These are phyloP conservation scores for Neonectria faginata DNA, from an alignment of 2,329 filamentous ascomycete genomes.

Conservation along the genomic window DNA sequence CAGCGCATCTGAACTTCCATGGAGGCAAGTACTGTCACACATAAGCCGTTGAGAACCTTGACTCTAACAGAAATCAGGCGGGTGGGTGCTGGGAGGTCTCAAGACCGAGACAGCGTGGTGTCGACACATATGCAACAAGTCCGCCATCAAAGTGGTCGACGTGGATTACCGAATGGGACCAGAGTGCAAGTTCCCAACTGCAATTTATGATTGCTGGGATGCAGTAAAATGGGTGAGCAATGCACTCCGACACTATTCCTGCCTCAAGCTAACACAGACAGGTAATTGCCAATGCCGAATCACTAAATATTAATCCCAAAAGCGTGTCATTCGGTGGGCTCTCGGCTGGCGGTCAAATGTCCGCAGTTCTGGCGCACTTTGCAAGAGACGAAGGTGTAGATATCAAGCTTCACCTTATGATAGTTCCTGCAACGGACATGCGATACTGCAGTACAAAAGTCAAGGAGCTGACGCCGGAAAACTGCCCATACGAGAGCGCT, in stretches of 20 bases:
- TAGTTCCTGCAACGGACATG: slow-evolving; percentile 50
- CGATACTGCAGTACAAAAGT: slow-evolving; percentile 43
- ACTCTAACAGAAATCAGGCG: slow-evolving; percentile 27
- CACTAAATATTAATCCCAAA: slow-evolving; percentile 32
- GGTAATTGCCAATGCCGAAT: slow-evolving; percentile 23
- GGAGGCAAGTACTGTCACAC: slow-evolving; percentile 33
- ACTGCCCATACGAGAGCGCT: slow-evolving; percentile 45
- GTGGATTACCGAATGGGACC: slow-evolving; percentile 47
- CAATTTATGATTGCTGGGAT: slow-evolving; percentile 45
- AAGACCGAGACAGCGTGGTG: slow-evolving; percentile 46
- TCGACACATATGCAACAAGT: slow-evolving; percentile 43
- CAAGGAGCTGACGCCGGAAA: slow-evolving; percentile 23
- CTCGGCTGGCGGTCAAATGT: slow-evolving; percentile 44
- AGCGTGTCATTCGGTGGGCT: slow-evolving; percentile 43
- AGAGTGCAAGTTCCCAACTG: slow-evolving; percentile 41
- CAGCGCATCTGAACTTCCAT: slow-evolving; percentile 45
- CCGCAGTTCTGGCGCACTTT: slow-evolving; percentile 50
- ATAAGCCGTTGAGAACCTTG: too few relatives aligned
- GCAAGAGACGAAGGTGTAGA: slow-evolving; percentile 47
- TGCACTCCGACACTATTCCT: not conserved
- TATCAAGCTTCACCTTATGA: slow-evolving; percentile 48
- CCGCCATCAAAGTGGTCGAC: slow-evolving; percentile 45
- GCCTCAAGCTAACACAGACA: not conserved
- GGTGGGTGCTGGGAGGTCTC: slow-evolving; percentile 44
- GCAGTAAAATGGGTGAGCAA: slow-evolving; percentile 45